Evolutionary conservation across 805 yeast species (phyloP), one percentile per base, ranked within the genome.

Genomic region (Saccharomycopsis malanga): DNA sequence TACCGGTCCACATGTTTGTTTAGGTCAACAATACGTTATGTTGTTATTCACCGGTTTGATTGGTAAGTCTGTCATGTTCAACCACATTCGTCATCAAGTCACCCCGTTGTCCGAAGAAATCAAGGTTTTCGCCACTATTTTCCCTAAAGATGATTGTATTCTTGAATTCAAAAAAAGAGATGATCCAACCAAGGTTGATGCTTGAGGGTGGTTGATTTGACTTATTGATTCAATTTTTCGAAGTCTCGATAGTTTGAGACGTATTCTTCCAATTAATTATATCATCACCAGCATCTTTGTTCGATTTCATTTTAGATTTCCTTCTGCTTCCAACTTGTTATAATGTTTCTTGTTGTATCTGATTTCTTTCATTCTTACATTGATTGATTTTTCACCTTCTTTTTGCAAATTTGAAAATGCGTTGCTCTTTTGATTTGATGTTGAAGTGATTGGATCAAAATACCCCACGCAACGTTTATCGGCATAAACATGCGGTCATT

Each of bases 51-150:
- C 94, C 14, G 87, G 85, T 29, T 72, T 91, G 73, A 76, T 93
- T 61, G 98, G 98, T 62, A 93, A 93, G 68, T 88, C 88, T 47
- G 77, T 87, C 21, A 66, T 93, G 77, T 69, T 75, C 57, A 74
- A 88, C 45, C 89, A 93, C 65, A 78, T 93, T 69, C 67, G 75
- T 50, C 98, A 93, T 65, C 74, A 79, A 55, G 79, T 83, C 40
- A 93, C 98, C 21, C 83, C 81, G 36, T 70, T 82, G 56, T 81
- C 91, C 57, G 98, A 93, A 70, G 81, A 87, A 61, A 88, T 93
- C 61, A 86, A 87, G 62, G 98, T 93, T 34, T 93, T 93, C 64
- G 98, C 98, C 23, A 93, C 98, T 17, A 88, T 93, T 62, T 93
- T 93, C 84, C 98, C 98, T 23, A 80, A 87, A 65, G 98, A 93